Evolutionary conservation across 192 early-diverging fungal species (phyloP), one percentile per base, ranked within the genome.

Genomic region (Powellomyces hirtus): DNA sequence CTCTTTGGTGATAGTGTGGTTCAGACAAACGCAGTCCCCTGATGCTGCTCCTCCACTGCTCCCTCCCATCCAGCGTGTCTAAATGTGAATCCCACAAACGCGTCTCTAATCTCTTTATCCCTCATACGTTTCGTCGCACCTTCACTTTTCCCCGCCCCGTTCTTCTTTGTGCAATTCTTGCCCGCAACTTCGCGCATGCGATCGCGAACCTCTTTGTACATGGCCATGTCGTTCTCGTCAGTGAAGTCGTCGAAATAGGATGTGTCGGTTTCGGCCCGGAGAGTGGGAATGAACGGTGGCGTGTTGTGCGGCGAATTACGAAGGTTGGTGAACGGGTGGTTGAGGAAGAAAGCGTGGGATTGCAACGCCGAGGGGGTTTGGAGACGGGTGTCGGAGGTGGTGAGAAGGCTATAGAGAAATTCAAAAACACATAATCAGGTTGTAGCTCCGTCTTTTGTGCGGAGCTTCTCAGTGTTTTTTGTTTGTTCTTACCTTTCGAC

Each of bases 41-140:
- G n/a, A n/a, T n/a, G n/a, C n/a, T n/a, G n/a, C n/a, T n/a, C n/a
- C n/a, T n/a, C 46, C 2, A 49, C 53, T 27, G 53, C 29, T 6
- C 29, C 53, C 26, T 56, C 53, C 24, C 31, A 56, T 16, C 53
- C 53, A 4, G 29, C 53, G 42, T 76, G 69, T 60, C 72, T 73
- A 36, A 70, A 85, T 29, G 84, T 85, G 58, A 85, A 85, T 16
- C 84, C 84, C 22, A 85, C 67, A 77, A 85, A 85, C 36, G 63
- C 75, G 16, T 60, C 40, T 35, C 79, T 22, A 8, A 77, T 20
- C 69, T 42, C 49, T 57, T 58, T 57, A 8, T 37, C 22, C 67
- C 44, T 38, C 16, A 22, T 66, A 10, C 42, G 22, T 20, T 37
- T 65, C 0, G n/a, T 60, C 40, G 31, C 67, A 4, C 68, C 59